A percentile compares a stretch with the other conserved stretches of the same genome.
Conservation (phyloP, 345 rosid genomes). For the Fremontodendron californicum region DNA sequence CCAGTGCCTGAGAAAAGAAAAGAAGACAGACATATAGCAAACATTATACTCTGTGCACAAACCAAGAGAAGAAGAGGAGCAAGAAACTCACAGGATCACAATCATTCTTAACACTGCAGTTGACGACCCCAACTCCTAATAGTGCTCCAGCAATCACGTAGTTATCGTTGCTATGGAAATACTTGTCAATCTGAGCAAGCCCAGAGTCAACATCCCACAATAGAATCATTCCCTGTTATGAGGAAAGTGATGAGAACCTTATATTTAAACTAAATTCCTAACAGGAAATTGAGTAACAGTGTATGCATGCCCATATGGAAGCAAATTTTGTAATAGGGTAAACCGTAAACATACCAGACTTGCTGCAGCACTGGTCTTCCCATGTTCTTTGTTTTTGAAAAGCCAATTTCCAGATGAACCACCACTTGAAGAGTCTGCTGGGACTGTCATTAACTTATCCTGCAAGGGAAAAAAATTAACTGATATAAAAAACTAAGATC, state of each 20-base stretch:
- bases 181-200: conserved; percentile 85
- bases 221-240: conserved; percentile 76
- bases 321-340: conserved; percentile 8
- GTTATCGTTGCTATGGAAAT: conserved; percentile 75
- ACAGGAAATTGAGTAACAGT: not conserved
- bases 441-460: conserved; percentile 92
- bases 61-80: not conserved
- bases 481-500: not conserved
- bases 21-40: conserved; percentile 12
- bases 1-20: conserved; percentile 61
- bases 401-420: conserved; percentile 84
- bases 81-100: conserved; percentile 81
- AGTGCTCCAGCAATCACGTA: conserved; percentile 86
- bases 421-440: conserved; percentile 62
- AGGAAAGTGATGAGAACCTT: conserved; percentile 13
- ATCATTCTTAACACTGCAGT: conserved; percentile 74
- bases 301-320: not conserved
- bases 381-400: conserved; percentile 94
- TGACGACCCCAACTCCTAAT: conserved; percentile 88
- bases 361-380: conserved; percentile 91
- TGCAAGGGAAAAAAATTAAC: conserved; percentile 27
- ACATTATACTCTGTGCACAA: not conserved
- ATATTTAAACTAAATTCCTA: conserved; percentile 9
- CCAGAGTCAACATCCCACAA: conserved; percentile 95
- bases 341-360: conserved; percentile 61